Conservation (phyloP, 352 stramenopile genomes). For the Phytophthora meadii region DNA sequence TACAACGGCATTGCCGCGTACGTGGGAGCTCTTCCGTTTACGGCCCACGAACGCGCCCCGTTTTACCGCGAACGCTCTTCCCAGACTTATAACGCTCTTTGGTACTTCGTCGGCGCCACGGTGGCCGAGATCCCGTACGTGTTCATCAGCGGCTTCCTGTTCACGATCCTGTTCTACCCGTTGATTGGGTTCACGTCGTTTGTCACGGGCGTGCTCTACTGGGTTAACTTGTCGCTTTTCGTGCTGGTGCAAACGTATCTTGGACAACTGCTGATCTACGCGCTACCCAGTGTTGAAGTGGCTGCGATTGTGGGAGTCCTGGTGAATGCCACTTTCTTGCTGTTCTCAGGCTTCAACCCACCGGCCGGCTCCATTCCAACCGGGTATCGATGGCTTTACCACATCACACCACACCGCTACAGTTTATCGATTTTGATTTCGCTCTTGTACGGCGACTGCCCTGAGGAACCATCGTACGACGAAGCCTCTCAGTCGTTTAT, state of each 20-base stretch:
- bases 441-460: conserved; percentile 1
- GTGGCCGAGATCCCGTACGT: conserved; percentile 78
- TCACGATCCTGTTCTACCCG: conserved; percentile 55
- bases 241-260: conserved; percentile 48
- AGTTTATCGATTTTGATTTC: conserved; percentile 2
- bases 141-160: conserved; percentile 45
- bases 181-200: conserved; percentile 50
- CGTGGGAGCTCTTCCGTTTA: conserved; percentile 62
- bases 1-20: conserved; percentile 73
- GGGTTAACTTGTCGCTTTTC: conserved; percentile 44
- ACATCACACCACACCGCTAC: conserved; percentile 1
- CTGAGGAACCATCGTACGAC: conserved; percentile 21
- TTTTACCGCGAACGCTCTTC: conserved; percentile 90
- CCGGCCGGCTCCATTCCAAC: conserved; percentile 36
- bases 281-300: conserved; percentile 40
- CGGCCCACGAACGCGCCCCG: conserved; percentile 70
- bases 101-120: conserved; percentile 73
- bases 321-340: conserved; percentile 47
- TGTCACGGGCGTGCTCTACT: conserved; percentile 30
- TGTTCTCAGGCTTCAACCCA: conserved; percentile 51
- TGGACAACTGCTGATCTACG: conserved; percentile 40
- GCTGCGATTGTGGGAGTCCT: conserved; percentile 40
- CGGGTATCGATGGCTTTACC: conserved; percentile 18
- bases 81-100: conserved; percentile 79
- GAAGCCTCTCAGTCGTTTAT: conserved; percentile 14